phyloP scores from a whole-genome alignment of 208 protist genomes.

The Leishmania braziliensis region DNA sequence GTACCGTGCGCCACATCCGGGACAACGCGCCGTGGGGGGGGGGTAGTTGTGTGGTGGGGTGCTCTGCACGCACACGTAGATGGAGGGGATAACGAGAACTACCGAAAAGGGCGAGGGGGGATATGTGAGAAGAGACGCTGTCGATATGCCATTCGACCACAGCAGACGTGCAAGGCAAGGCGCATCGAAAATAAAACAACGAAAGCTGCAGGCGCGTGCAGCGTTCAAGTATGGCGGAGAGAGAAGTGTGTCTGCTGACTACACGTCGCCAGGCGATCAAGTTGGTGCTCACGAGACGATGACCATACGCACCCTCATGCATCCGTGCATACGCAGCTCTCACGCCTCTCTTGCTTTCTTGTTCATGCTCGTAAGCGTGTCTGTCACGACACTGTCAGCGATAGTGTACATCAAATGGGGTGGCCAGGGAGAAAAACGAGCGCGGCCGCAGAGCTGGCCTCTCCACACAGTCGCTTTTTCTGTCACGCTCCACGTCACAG shows the following conservation, averaged over 20 bases:
- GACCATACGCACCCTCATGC: not conserved
- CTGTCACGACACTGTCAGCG: not conserved
- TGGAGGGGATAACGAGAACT: not conserved
- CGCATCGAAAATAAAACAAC: not conserved
- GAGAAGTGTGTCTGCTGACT: not conserved
- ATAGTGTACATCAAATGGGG: not conserved
- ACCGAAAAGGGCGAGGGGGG: not conserved
- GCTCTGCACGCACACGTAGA: not conserved
- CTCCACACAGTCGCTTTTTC: not conserved
- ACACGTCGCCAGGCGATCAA: not conserved
- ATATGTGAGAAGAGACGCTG: not conserved
- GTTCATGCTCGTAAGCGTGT: not conserved
- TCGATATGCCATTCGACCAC: not conserved
- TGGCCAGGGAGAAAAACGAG: not conserved
- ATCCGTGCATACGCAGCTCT: too few species aligned
- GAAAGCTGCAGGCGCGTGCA: not conserved
- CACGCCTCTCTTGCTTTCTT: not conserved
- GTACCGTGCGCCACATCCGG: conserved; percentile 1
- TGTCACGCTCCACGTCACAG: not conserved
- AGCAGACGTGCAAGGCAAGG: not conserved
- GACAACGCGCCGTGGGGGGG: too few species aligned
- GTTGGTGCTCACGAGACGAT: not conserved
- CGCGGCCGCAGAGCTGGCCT: not conserved
- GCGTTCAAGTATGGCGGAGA: not conserved
- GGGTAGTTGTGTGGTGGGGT: not conserved